phyloP scores from a whole-genome alignment of 768 basidiomycete genomes.

The Rhizopogon vinicolor region DNA sequence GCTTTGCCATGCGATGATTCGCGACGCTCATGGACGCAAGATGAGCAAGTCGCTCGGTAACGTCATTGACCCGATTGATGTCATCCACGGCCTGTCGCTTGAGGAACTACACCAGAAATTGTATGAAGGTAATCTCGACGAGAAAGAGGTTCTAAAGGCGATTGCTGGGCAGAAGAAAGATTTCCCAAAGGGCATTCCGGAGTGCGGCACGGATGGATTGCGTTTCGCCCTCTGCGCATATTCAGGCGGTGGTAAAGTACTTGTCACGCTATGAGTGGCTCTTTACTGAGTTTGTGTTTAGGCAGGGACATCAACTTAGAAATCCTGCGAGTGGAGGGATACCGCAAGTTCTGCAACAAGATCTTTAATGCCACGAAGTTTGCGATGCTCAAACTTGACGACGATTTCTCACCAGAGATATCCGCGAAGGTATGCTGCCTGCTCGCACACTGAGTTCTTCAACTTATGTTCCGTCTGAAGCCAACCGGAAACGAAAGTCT shows the following conservation, averaged over 20 bases:
- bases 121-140: slow-evolving; percentile 87
- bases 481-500: slow-evolving; percentile 87
- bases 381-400: slow-evolving; percentile 96
- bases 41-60: slow-evolving; percentile 99
- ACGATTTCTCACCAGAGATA: slow-evolving; percentile 70
- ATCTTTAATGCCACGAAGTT: slow-evolving; percentile 99
- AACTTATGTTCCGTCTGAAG: slow-evolving; percentile 32
- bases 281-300: slow-evolving; percentile 21
- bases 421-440: slow-evolving; percentile 52
- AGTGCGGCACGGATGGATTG: slow-evolving; percentile 96
- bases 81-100: slow-evolving; percentile 80
- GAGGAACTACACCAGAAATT: slow-evolving; percentile 83
- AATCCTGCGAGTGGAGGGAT: slow-evolving; percentile 93
- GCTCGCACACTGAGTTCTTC: not conserved
- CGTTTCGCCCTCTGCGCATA: slow-evolving; percentile 95
- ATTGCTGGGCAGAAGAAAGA: slow-evolving; percentile 97
- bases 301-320: slow-evolving; percentile 97
- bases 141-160: slow-evolving; percentile 88
- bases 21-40: slow-evolving; percentile 97
- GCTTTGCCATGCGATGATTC: slow-evolving; percentile 97
- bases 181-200: slow-evolving; percentile 97
- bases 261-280: not conserved
- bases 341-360: slow-evolving; percentile 99
- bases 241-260: slow-evolving; percentile 69
- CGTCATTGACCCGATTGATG: slow-evolving; percentile 94